Base-by-base conservation (phyloP, 257 asterid genomes). In the Orobanche coerulescens region DNA sequence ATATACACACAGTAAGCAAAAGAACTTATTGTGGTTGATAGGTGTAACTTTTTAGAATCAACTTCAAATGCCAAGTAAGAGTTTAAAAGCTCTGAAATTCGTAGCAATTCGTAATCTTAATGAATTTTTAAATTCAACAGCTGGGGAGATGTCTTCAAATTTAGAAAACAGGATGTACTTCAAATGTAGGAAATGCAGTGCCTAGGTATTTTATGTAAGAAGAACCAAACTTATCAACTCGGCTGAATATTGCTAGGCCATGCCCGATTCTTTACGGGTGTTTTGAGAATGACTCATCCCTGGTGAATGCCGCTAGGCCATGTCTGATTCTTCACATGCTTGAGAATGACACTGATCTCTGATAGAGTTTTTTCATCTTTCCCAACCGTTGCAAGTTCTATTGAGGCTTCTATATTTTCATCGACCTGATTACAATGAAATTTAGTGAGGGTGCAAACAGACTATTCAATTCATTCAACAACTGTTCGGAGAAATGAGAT, bases 191-290 rank as follows among this genome's bases (percentile, higher is more conserved):
- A 44, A 44, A 46, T 46, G n/a, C 52, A 30, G 36, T n/a, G n/a
- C n/a, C n/a, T n/a, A n/a, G n/a, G n/a, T n/a, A n/a, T n/a, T n/a
- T n/a, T n/a, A n/a, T n/a, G n/a, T n/a, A n/a, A n/a, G 36, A 30
- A 30, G 7, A 30, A 30, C 36, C 7, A 2, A 30, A 7, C 36
- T 26, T 6, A 47, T 79, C 79, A 80, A 71, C 76, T 68, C 76
- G 79, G 76, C 57, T 73, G 85, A 69, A 88, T 78, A 37, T 97
- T 97, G 24, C 97, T 93, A 5, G 90, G 94, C 99, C 99, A 89
- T 39, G 99, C 83, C 57, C 81, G 86, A 68, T 86, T 89, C 79
- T 93, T 93, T 72, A 93, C 97, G 25, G 84, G 86, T n/a, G n/a
- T n/a, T 68, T 83, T 80, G 69, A 92, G 77, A 65, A 92, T 86